Evolutionary conservation across 352 stramenopile species (phyloP).

Genomic region (Phytopythium kandeliae): DNA sequence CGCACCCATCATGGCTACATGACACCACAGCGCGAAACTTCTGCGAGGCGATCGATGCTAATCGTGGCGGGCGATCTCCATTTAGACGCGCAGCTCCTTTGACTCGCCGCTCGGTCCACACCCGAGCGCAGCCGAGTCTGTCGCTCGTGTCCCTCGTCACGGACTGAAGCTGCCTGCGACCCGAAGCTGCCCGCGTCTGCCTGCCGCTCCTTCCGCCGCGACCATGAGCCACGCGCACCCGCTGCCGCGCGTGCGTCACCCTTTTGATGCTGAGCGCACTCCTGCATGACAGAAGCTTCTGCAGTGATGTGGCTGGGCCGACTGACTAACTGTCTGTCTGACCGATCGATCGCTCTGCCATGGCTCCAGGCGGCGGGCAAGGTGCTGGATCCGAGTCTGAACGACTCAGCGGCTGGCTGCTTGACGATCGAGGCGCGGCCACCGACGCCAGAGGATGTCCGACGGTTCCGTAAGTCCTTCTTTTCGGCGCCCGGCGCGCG

Average conservation of each 20-base stretch:
- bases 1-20: background rate
- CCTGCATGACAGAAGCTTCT: too few species aligned
- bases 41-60: background rate
- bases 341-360: background rate
- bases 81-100: background rate
- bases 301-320: too few species aligned
- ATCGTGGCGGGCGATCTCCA: background rate
- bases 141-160: too few species aligned
- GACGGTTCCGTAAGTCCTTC: slow-evolving; percentile 80
- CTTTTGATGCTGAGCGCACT: too few species aligned
- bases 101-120: too few species aligned
- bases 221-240: slow-evolving; percentile 18
- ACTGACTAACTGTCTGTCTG: slow-evolving; percentile 1
- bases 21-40: background rate
- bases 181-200: too few species aligned
- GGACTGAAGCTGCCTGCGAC: too few species aligned
- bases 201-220: background rate
- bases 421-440: slow-evolving; percentile 56
- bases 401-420: slow-evolving; percentile 46
- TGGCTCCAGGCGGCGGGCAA: slow-evolving; percentile 36
- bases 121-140: too few species aligned
- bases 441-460: slow-evolving; percentile 60
- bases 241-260: slow-evolving; percentile 19
- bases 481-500: slow-evolving; percentile 67
- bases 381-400: slow-evolving; percentile 19